Evolutionary conservation across 768 basidiomycete genomes (phyloP), one percentile per base, ranked within the genome.

Genomic region (Tylopilus cervinicoccineus): DNA sequence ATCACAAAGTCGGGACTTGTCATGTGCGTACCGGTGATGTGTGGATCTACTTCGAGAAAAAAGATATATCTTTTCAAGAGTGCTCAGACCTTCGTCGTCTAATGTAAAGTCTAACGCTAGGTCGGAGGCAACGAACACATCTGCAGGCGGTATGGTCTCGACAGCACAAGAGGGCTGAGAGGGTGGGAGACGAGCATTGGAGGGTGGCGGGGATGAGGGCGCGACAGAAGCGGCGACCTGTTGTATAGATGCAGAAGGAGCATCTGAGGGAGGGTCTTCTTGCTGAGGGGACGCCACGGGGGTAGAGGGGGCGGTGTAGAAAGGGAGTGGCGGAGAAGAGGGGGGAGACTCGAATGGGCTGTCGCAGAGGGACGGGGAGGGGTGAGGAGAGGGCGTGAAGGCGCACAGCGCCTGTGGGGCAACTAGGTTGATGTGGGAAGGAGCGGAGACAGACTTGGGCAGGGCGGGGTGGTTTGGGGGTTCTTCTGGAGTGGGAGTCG

Each of bases 41-140:
- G 72, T 68, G 39, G 83, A 81, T 53, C 81, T 81, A 69, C 89
- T 92, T 52, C 85, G 77, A 51, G 86, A 85, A 58, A 91, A 89
- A 43, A 96, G 79, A 70, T 93, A 96, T 52, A 95, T 94, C 62
- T 88, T 85, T 70, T 97, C 94, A 40, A 97, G 80, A 19, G 88
- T 79, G 65, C 72, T 88, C 52, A 94, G 76, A 45, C 81, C 80
- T 53, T 91, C 90, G 55, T 93, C 88, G 55, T 93, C 91, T 60
- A 84, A 56, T 10, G 70, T 65, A 28, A 75, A 66, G 50, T 75
- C 75, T 23, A 69, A 41, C 19, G 63, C 62, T 17, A 68, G 55
- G 54, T 69, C 67, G 19, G 62, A 55, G 16, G 56, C 53, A 13
- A 55, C 48, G 42, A 68, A 49, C 23, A 50, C 63, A 22, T 70